A percentile compares a stretch with the other conserved stretches of the same genome.
Conservation (phyloP, 1,284 basidiomycete genomes). For the Naganishia liquefaciens region DNA sequence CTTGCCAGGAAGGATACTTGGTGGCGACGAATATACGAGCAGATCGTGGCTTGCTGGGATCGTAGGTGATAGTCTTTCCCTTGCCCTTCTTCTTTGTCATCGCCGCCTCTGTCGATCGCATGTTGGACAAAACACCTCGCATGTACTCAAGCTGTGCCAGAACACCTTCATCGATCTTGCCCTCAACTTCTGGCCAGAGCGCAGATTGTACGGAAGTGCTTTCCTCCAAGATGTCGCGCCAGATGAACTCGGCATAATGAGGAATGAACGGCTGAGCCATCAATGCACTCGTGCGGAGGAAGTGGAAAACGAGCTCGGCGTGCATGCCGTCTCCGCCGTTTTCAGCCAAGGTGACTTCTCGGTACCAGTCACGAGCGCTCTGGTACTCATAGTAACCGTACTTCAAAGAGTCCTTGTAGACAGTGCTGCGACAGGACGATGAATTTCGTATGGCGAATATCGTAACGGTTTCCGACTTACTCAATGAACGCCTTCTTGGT, state of each 20-base stretch:
- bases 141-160: slow-evolving; percentile 57
- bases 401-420: slow-evolving; percentile 95
- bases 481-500: slow-evolving; percentile 76
- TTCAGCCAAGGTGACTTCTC: slow-evolving; percentile 78
- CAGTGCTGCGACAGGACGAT: slow-evolving; percentile 61
- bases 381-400: slow-evolving; percentile 96
- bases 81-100: slow-evolving; percentile 65
- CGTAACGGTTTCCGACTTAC: slow-evolving; percentile 58
- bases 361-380: slow-evolving; percentile 91
- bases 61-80: slow-evolving; percentile 59
- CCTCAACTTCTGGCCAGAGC: slow-evolving; percentile 63
- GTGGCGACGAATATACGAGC: slow-evolving; percentile 88
- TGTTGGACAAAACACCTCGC: slow-evolving; percentile 78
- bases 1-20: slow-evolving; percentile 91
- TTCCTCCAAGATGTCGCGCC: slow-evolving; percentile 72
- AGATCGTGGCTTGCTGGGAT: slow-evolving; percentile 79
- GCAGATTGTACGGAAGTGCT: slow-evolving; percentile 78
- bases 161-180: slow-evolving; percentile 36
- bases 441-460: not conserved
- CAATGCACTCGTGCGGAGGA: slow-evolving; percentile 78
- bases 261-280: slow-evolving; percentile 87
- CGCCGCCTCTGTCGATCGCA: slow-evolving; percentile 82
- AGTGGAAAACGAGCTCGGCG: slow-evolving; percentile 69
- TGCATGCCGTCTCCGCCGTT: slow-evolving; percentile 77
- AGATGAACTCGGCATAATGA: slow-evolving; percentile 93